These are phyloP conservation scores for Pugionium cornutum DNA, from an alignment of 345 rosid species.

Conservation along the genomic window DNA sequence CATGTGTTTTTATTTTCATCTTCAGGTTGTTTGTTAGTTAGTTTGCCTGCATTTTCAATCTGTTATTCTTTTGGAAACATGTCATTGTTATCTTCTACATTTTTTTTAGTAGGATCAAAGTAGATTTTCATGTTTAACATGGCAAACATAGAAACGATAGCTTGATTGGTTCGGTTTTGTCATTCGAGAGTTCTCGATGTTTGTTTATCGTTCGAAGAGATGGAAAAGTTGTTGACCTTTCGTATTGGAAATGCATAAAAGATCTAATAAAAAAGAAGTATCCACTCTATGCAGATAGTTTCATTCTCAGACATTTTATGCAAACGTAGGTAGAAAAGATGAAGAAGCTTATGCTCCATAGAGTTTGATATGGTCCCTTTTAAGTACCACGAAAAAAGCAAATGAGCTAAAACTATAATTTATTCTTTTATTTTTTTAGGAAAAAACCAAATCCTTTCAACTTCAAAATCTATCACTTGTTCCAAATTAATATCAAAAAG, in stretches of 20 bases:
- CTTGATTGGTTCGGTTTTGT: not conserved
- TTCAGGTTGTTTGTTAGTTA: too few species aligned
- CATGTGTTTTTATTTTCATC: too few species aligned
- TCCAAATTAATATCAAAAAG: too few species aligned
- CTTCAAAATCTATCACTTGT: too few species aligned
- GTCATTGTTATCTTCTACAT: too few species aligned
- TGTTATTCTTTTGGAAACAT: too few species aligned
- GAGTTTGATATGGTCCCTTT: too few species aligned
- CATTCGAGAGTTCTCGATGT: constrained; percentile 68
- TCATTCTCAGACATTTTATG: constrained; percentile 87
- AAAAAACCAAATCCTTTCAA: too few species aligned
- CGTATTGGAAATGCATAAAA: constrained; percentile 97
- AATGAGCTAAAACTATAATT: too few species aligned
- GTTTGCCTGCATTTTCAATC: too few species aligned
- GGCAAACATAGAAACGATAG: not conserved
- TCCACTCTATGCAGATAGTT: constrained; percentile 86
- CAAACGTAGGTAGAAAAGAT: constrained; percentile 51
- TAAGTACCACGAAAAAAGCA: too few species aligned
- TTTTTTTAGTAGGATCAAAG: not conserved
- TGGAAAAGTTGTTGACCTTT: constrained; percentile 75
- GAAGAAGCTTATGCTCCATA: constrained; percentile 43
- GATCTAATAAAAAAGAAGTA: constrained; percentile 87
- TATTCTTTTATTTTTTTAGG: too few species aligned
- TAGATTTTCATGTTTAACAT: not conserved
- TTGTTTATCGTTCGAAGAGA: constrained; percentile 83